Base-by-base conservation (phyloP, 768 basidiomycete genomes). In the Mrakia gelida region DNA sequence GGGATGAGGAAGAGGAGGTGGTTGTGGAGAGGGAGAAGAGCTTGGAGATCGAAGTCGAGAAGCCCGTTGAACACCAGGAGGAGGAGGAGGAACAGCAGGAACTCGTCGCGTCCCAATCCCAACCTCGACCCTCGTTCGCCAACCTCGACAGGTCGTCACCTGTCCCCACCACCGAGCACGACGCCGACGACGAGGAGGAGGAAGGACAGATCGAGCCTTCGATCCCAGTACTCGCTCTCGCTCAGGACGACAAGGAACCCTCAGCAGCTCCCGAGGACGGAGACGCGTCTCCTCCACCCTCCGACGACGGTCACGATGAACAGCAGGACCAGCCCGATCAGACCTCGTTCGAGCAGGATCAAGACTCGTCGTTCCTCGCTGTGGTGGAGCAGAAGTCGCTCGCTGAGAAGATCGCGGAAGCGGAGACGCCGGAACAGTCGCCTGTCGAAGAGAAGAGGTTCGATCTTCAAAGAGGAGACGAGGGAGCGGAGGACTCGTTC, bases 301-400 rank as follows among this genome's bases (percentile, higher is more conserved):
- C 67, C n/a, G 67, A 70, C 18, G 34, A n/a, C 67, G 26, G 32
- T 21, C 32, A 41, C 26, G 38, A 70, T 10, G 67, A 70, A 23
- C 26, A 45, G 16, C 21, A 70, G 32, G 67, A 70, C 11, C 38
- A 38, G 38, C 38, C 38, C 38, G 21, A 67, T 34, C 30, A 21
- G 21, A 38, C 32, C 10, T 21, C 65, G 38, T 67, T 38, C 28
- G 65, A 67, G 34, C 32, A 67, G 38, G 67, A 70, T 7, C 34
- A 70, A 15, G 62, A 67, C 49, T 68, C 63, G 10, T 68, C 63
- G 3, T 75, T 75, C 75, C 65, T 68, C 75, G 75, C 49, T 18
- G 45, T 67, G 62, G 52, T 75, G n/a, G 63, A 75, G 65, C 75
- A 68, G 30, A 75, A 67, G 15, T 67, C 75, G 18, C 75, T 75